A percentile compares a stretch with the other conserved stretches of the same genome.
These are phyloP conservation scores for Lepidium didymum DNA, from an alignment of 345 rosid species.

Conservation along the genomic window DNA sequence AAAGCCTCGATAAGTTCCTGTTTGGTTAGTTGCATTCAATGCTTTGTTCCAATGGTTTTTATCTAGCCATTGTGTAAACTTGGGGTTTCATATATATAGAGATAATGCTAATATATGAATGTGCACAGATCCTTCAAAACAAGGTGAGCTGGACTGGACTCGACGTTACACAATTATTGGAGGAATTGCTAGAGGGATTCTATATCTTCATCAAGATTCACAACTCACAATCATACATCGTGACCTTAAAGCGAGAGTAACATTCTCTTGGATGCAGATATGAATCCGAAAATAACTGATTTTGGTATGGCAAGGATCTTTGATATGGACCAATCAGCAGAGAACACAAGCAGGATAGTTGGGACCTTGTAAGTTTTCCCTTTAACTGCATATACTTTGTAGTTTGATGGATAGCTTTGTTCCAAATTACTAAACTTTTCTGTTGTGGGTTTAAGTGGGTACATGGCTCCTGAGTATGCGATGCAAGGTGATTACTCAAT, in stretches of 20 bases:
- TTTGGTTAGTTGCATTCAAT: conserved; percentile 1
- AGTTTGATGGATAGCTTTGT: background rate
- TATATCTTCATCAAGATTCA: conserved; percentile 41
- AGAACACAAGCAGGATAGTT: conserved; percentile 40
- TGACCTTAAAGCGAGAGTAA: conserved; percentile 55
- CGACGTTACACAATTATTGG: conserved; percentile 31
- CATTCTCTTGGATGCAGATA: conserved; percentile 39
- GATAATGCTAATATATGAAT: background rate
- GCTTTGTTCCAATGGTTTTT: background rate
- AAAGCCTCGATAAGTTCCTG: conserved; percentile 18
- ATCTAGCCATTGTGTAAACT: background rate
- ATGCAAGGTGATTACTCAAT: conserved; percentile 25
- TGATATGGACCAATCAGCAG: conserved; percentile 24
- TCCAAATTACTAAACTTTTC: background rate
- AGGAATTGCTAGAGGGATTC: conserved; percentile 40
- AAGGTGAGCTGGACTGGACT: conserved; percentile 37
- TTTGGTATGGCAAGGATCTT: conserved; percentile 59
- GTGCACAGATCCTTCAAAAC: conserved; percentile 27
- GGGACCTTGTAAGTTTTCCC: conserved; percentile 51
- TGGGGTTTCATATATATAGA: background rate
- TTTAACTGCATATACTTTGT: background rate
- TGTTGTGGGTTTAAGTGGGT: conserved; percentile 22
- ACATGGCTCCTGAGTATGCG: conserved; percentile 43
- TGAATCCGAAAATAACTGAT: conserved; percentile 60
- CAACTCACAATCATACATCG: conserved; percentile 52